Evolutionary conservation across 2,329 filamentous ascomycete species (phyloP), one percentile per base, ranked within the genome.

Genomic region (Aspergillus carbonarius): DNA sequence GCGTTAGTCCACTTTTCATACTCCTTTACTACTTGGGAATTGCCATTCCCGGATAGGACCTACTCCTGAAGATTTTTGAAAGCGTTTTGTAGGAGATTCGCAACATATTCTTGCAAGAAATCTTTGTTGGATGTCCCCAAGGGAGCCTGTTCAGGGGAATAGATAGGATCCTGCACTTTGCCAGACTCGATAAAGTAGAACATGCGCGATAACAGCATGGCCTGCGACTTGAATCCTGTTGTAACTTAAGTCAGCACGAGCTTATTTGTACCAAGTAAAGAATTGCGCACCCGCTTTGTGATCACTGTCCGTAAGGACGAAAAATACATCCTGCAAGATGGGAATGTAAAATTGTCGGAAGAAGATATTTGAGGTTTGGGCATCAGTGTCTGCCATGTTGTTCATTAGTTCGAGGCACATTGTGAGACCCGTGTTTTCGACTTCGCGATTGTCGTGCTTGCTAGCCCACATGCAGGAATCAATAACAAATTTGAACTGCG

Each of bases 381-480:
- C 79, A 73, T 98, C 93, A 1, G 92, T 90, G 69, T 97, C 93
- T 8, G 93, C 92, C 81, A 99, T 96, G 78, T 99, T 99, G 78
- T 90, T 93, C 74, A 99, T 93, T 64, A 99, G 83, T 79, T 99
- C 95, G 66, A 96, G 86, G 76, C 93, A 98, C 95, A 99, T 99
- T 77, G 93, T 95, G 61, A 99, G 86, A 60, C 95, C 95, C 39
- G 95, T 96, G 66, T 91, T 92, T 78, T 99, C 95, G 30, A 99
- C 95, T 72, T 97, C 92, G 60, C 95, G 90, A 79, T 99, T 99
- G 80, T 99, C 95, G 77, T 99, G 95, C 82, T 99, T 99, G 82
- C 93, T 97, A n/a, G 96, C 95, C 96, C 95, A 99, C 84, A 98
- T 92, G 82, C 96, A 99, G 35, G 93, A 96, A 76, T 99, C 95